Conservation (phyloP, 2,329 filamentous ascomycete genomes). For the Nannizziopsis arthrosporioides region DNA sequence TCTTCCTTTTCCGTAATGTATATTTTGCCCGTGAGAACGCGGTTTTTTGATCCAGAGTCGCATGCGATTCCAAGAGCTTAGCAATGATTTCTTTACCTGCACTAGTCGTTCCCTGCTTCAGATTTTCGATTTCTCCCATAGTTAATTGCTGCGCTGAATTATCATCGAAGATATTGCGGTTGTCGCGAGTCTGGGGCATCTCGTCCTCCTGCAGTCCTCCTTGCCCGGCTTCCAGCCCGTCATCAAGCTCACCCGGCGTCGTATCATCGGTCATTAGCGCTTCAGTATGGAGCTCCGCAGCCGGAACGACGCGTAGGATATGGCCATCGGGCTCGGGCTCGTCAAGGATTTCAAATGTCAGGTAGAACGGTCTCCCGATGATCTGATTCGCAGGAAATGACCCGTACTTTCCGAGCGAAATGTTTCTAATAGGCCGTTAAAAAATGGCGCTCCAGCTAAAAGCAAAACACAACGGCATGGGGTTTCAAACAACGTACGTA, state of each 20-base stretch:
- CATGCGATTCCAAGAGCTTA: slow-evolving; percentile 83
- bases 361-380: slow-evolving; percentile 77
- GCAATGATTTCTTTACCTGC: slow-evolving; percentile 82
- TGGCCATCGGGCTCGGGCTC: slow-evolving; percentile 51
- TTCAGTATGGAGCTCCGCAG: slow-evolving; percentile 73
- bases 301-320: slow-evolving; percentile 61
- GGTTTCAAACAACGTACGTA: slow-evolving; percentile 44
- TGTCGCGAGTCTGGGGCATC: slow-evolving; percentile 47
- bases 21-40: slow-evolving; percentile 90
- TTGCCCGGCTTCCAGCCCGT: slow-evolving; percentile 25
- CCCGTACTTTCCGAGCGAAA: slow-evolving; percentile 87
- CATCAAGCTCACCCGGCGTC: slow-evolving; percentile 22
- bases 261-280: slow-evolving; percentile 44
- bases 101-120: slow-evolving; percentile 60
- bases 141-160: slow-evolving; percentile 61
- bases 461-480: slow-evolving; percentile 17
- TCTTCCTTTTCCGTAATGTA: slow-evolving; percentile 83
- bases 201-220: slow-evolving; percentile 20
- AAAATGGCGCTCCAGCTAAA: slow-evolving; percentile 6
- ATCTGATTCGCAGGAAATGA: slow-evolving; percentile 80
- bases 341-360: slow-evolving; percentile 83
- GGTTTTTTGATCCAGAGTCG: slow-evolving; percentile 86
- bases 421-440: slow-evolving; percentile 46
- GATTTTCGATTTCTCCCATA: slow-evolving; percentile 57
- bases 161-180: slow-evolving; percentile 53